Conservation (phyloP, 192 early-diverging fungal genomes). For the Lobulomyces angularis region DNA sequence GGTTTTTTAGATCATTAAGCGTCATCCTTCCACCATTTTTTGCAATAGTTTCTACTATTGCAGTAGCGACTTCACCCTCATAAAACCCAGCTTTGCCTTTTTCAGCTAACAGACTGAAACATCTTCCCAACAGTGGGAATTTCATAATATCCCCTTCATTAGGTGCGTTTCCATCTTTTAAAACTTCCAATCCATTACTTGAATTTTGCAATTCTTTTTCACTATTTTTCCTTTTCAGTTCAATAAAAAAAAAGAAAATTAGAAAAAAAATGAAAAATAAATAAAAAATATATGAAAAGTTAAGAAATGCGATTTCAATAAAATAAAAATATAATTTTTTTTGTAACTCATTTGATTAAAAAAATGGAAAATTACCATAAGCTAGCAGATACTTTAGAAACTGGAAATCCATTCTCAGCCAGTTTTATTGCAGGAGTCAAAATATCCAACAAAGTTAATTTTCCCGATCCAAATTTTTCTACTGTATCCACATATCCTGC, state of each 20-base stretch:
- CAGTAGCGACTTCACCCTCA: slow-evolving; percentile 46
- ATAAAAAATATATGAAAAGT: slow-evolving; percentile 15
- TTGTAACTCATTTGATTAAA: slow-evolving; percentile 1
- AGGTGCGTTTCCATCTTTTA: slow-evolving; percentile 33
- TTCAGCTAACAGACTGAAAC: slow-evolving; percentile 39
- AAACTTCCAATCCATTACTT: slow-evolving; percentile 16
- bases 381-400: slow-evolving; percentile 34
- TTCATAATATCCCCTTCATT: slow-evolving; percentile 46
- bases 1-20: slow-evolving; percentile 46
- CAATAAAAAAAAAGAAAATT: no score
- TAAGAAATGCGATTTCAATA: slow-evolving; percentile 12
- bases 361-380: slow-evolving; percentile 12
- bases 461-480: slow-evolving; percentile 46
- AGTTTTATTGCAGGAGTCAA: slow-evolving; percentile 56
- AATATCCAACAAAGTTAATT: slow-evolving; percentile 37
- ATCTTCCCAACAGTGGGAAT: slow-evolving; percentile 42
- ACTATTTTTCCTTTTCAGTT: no score
- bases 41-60: slow-evolving; percentile 43
- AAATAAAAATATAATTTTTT: neutral
- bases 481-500: slow-evolving; percentile 62
- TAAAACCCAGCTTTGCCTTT: slow-evolving; percentile 60
- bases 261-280: slow-evolving; percentile 1
- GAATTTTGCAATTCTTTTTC: slow-evolving; percentile 41
- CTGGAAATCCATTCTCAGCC: slow-evolving; percentile 55
- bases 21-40: slow-evolving; percentile 48